These are phyloP conservation scores for Fragaria vesca DNA, from an alignment of 306 rosid genomes.

Conservation along the genomic window DNA sequence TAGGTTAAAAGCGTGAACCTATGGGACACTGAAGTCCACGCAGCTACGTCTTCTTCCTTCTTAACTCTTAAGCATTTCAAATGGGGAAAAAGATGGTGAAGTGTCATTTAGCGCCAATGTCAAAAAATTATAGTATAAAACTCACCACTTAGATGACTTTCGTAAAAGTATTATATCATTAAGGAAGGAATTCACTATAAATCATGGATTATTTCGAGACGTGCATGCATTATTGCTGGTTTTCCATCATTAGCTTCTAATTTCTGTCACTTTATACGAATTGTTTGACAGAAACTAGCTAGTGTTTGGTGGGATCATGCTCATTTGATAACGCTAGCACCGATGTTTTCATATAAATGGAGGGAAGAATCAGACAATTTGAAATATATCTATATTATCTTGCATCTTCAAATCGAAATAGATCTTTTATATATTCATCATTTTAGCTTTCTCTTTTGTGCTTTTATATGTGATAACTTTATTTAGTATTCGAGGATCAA, in stretches of 20 bases:
- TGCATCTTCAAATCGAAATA: neutral
- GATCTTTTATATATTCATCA: neutral
- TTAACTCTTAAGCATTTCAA: conserved; percentile 22
- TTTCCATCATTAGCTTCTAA: conserved; percentile 30
- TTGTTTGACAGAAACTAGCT: neutral
- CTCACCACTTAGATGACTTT: conserved; percentile 39
- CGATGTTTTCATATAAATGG: neutral
- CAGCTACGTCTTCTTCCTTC: conserved; percentile 44
- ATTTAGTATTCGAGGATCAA: neutral
- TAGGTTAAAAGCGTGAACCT: conserved; percentile 74
- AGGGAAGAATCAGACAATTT: neutral
- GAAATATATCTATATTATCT: neutral
- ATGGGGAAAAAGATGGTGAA: neutral
- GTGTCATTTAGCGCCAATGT: conserved; percentile 19
- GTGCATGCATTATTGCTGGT: conserved; percentile 33
- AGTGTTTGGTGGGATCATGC: conserved; percentile 5
- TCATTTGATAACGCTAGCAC: neutral
- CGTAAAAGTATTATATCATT: conserved; percentile 38
- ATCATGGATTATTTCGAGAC: conserved; percentile 32
- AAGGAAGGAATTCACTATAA: neutral
- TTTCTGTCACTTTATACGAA: neutral
- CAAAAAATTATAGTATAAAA: conserved; percentile 1
- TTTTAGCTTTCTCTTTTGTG: neutral
- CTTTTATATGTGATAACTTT: neutral
- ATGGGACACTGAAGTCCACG: conserved; percentile 87